Conservation (phyloP, 352 stramenopile species). For the Phytophthora europaea region DNA sequence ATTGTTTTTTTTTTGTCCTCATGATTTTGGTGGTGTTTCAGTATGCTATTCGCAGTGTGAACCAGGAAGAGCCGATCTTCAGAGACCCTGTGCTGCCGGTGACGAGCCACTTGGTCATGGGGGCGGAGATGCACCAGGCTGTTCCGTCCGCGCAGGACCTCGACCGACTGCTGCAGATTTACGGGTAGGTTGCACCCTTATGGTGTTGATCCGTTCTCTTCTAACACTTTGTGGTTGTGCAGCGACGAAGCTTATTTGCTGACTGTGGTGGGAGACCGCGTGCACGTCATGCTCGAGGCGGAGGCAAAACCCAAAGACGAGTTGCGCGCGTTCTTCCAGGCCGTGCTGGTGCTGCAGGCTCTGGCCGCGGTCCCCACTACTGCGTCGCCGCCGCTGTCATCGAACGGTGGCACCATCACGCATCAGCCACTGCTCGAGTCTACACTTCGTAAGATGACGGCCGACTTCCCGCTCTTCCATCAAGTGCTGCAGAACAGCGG, state of each 20-base stretch:
- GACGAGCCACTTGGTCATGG: conserved; percentile 61
- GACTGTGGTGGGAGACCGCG: conserved; percentile 37
- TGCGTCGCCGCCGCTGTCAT: conserved; percentile 20
- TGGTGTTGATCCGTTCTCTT: background rate
- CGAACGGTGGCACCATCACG: conserved; percentile 23
- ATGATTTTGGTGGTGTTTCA: conserved; percentile 15
- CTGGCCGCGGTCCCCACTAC: conserved; percentile 31
- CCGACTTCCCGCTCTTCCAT: conserved; percentile 72
- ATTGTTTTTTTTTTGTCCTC: background rate
- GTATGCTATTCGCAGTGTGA: conserved; percentile 74
- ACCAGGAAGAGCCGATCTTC: conserved; percentile 67
- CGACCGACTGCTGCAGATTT: conserved; percentile 61
- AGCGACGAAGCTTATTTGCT: conserved; percentile 77
- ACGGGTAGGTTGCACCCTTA: conserved; percentile 38
- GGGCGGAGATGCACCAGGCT: conserved; percentile 58
- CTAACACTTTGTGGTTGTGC: background rate
- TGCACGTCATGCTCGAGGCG: conserved; percentile 67
- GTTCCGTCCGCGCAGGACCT: conserved; percentile 50
- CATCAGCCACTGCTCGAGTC: conserved; percentile 52
- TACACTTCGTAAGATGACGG: conserved; percentile 58
- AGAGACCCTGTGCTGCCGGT: conserved; percentile 60
- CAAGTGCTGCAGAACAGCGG: conserved; percentile 69
- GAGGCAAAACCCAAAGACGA: conserved; percentile 68
- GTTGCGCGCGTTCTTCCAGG: conserved; percentile 81
- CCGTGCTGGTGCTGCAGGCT: conserved; percentile 61